Conservation (phyloP, 148 eudicot species). For the Chenopodium formosanum region DNA sequence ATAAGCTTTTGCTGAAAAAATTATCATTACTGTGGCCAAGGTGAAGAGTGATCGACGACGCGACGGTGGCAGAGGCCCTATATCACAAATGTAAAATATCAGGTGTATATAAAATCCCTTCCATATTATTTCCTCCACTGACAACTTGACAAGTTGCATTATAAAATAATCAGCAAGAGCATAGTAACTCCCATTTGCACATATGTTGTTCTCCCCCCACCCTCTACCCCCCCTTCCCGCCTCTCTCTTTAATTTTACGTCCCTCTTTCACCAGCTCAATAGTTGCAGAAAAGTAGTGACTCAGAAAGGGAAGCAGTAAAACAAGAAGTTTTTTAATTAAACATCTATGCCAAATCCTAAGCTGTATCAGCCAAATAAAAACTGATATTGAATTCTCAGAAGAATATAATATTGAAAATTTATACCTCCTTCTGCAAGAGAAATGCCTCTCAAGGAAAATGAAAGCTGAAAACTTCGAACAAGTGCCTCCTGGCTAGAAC, state of each 20-base stretch:
- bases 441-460: slow-evolving; percentile 71
- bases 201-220: no score
- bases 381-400: not conserved
- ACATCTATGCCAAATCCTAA: not conserved
- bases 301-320: not conserved
- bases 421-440: slow-evolving; percentile 79
- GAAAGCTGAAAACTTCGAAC: slow-evolving; percentile 95
- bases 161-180: not conserved
- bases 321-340: not conserved
- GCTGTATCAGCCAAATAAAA: not conserved
- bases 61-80: slow-evolving; percentile 85
- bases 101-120: not conserved
- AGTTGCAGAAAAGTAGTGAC: not conserved
- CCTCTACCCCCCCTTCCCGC: not conserved
- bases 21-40: slow-evolving; percentile 75
- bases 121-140: not conserved
- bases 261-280: not conserved
- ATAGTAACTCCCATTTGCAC: no score
- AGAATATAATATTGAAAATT: not conserved
- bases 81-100: slow-evolving; percentile 7
- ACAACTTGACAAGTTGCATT: slow-evolving; percentile 5
- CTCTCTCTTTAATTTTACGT: not conserved
- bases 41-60: slow-evolving; percentile 84
- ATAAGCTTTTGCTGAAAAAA: slow-evolving; percentile 83
- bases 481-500: slow-evolving; percentile 71